Base-by-base conservation (phyloP, 2,329 filamentous ascomycete genomes). In the Colletotrichum spinosum region DNA sequence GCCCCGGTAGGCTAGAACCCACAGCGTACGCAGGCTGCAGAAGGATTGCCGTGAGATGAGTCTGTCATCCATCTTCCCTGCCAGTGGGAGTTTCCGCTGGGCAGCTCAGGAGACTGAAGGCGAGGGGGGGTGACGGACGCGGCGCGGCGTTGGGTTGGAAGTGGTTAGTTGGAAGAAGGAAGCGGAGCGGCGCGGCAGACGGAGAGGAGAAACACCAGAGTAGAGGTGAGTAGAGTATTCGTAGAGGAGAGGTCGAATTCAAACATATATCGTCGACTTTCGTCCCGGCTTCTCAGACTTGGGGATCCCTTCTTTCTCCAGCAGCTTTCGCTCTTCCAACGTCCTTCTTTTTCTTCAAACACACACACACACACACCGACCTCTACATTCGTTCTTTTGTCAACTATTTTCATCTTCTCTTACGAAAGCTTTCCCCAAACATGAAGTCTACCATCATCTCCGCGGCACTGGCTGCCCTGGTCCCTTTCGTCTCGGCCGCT, bases 231-330 rank as follows among this genome's bases (percentile, higher is more conserved):
- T 10, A 33, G 54, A 45, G 59, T 0, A 8, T 17, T 1, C 2
- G 17, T 17, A 17, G 17, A 17, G 17, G 2, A 17, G 17, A 34
- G 15, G 1, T 10, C 11, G 37, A 12, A 41, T 34, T 13, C 45
- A 62, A 45, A 56, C 39, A 53, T 62, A 65, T 61, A 65, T 61
- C 11, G 38, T 52, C 52, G 52, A 42, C 41, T n/a, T 39, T 25
- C 55, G 45, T 52, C 52, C 34, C 44, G 9, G 35, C 34, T 42
- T 37, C 11, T 51, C n/a, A 13, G 41, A 42, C 39, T 52, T 61
- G 57, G 34, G 38, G 25, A 44, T 35, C 52, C 51, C 48, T 48
- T 62, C 39, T 42, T 45, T 45, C 49, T 57, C 45, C 46, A 62
- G 46, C 52, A 46, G 58, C 52, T 61, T 55, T 55, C 46, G 17